Conservation (phyloP, 2,329 filamentous ascomycete species). For the Didymella lethalis region DNA sequence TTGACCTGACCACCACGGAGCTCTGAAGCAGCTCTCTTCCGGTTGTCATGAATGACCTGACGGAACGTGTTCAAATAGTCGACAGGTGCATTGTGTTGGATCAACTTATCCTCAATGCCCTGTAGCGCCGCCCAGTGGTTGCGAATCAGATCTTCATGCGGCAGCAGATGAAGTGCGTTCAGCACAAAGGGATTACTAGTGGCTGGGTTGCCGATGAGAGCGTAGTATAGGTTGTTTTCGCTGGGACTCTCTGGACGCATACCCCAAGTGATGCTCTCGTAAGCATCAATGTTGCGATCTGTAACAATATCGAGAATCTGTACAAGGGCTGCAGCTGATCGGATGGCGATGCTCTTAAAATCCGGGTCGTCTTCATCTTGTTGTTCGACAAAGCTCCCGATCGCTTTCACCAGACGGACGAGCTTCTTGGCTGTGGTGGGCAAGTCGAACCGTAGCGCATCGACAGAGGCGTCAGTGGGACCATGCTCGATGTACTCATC, state of each 20-base stretch:
- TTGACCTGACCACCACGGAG: slow-evolving; percentile 41
- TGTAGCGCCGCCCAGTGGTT: slow-evolving; percentile 42
- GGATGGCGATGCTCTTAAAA: slow-evolving; percentile 33
- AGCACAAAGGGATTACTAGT: slow-evolving; percentile 36
- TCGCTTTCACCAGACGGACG: slow-evolving; percentile 34
- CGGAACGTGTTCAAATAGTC: slow-evolving; percentile 39
- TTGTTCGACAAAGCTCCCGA: slow-evolving; percentile 39
- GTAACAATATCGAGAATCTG: slow-evolving; percentile 46
- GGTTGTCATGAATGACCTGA: slow-evolving; percentile 38
- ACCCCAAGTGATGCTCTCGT: slow-evolving; percentile 42
- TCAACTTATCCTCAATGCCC: slow-evolving; percentile 39
- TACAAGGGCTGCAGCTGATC: slow-evolving; percentile 42
- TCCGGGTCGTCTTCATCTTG: slow-evolving; percentile 33
- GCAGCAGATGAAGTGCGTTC: slow-evolving; percentile 38
- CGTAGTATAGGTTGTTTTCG: slow-evolving; percentile 45
- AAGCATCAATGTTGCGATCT: slow-evolving; percentile 44
- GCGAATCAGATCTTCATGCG: slow-evolving; percentile 42
- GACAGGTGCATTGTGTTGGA: slow-evolving; percentile 32
- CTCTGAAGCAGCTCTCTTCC: slow-evolving; percentile 46
- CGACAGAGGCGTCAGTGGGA: slow-evolving; percentile 33
- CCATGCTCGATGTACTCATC: slow-evolving; percentile 44
- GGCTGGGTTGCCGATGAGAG: slow-evolving; percentile 36
- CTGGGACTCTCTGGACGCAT: slow-evolving; percentile 35
- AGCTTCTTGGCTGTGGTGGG: slow-evolving; percentile 44
- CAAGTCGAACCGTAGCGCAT: slow-evolving; percentile 39